Evolutionary conservation across 2,329 filamentous ascomycete species (phyloP).

Genomic region (Xylariaceae sp.): DNA sequence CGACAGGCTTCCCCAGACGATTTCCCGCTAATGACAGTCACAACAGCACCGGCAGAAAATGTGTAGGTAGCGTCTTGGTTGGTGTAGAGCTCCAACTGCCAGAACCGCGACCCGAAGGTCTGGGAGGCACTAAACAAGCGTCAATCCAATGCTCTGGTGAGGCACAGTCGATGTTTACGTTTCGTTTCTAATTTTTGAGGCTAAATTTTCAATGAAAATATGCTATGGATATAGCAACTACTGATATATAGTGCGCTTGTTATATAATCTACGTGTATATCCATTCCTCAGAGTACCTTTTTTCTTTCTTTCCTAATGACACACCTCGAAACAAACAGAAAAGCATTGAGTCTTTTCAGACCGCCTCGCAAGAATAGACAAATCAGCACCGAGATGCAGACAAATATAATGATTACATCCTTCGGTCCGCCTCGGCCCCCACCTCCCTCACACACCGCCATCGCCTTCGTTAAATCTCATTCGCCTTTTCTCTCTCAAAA

Average conservation of each 20-base stretch:
- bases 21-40: constrained; percentile 30
- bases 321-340: no score
- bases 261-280: no score
- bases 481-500: background rate
- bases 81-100: constrained; percentile 7
- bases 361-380: no score
- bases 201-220: background rate
- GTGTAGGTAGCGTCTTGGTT: constrained; percentile 11
- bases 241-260: no score
- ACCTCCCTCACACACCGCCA: constrained; percentile 20
- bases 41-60: constrained; percentile 29
- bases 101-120: constrained; percentile 26
- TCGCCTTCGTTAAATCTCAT: constrained; percentile 3
- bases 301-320: constrained; percentile 3
- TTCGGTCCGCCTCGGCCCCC: constrained; percentile 10
- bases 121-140: constrained; percentile 35
- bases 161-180: constrained; percentile 19
- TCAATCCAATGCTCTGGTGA: constrained; percentile 29
- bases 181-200: background rate
- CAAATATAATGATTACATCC: constrained; percentile 14
- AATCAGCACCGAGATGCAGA: constrained; percentile 10
- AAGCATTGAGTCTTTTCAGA: background rate
- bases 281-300: no score
- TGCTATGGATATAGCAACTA: background rate
- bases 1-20: constrained; percentile 32